Evolutionary conservation across 2,329 filamentous ascomycete species (phyloP).

Genomic region (Alternaria postmessia): DNA sequence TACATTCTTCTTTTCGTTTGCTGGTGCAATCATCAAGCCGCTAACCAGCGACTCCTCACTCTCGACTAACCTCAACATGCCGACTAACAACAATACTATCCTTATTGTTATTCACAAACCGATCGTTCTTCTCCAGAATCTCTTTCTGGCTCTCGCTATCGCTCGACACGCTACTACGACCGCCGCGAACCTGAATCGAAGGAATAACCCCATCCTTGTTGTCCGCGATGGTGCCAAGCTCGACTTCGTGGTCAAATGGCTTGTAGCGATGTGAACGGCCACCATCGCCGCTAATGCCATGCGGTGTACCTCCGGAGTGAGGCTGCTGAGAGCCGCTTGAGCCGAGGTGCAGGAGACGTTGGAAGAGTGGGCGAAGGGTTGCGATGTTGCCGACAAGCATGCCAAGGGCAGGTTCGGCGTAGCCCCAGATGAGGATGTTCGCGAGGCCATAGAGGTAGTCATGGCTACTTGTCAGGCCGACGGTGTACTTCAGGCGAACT

Average conservation of each 20-base stretch:
- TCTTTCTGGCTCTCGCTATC: slow-evolving; percentile 26
- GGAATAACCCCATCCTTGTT: background rate
- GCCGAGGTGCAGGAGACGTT: slow-evolving; percentile 29
- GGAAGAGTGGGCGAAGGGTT: slow-evolving; percentile 47
- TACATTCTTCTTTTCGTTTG: no score
- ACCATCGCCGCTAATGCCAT: background rate
- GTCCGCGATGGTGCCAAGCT: slow-evolving; percentile 10
- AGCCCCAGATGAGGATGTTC: slow-evolving; percentile 50
- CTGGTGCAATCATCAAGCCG: no score
- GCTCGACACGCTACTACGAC: slow-evolving; percentile 11
- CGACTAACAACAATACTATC: slow-evolving; percentile 6
- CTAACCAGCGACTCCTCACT: background rate
- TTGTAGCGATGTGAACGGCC: slow-evolving; percentile 14
- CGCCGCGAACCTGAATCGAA: slow-evolving; percentile 9
- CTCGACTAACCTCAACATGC: slow-evolving; percentile 1
- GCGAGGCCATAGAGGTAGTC: slow-evolving; percentile 47
- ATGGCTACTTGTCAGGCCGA: slow-evolving; percentile 41
- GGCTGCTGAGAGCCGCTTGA: slow-evolving; percentile 10
- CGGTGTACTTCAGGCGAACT: slow-evolving; percentile 41
- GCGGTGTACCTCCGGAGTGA: background rate
- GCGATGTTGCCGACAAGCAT: slow-evolving; percentile 47
- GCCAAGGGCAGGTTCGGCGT: slow-evolving; percentile 48
- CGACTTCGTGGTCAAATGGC: slow-evolving; percentile 14
- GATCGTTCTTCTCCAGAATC: slow-evolving; percentile 12
- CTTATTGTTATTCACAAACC: background rate